Conservation (phyloP, 2,329 filamentous ascomycete species). For the Chaetomium olivaceum region DNA sequence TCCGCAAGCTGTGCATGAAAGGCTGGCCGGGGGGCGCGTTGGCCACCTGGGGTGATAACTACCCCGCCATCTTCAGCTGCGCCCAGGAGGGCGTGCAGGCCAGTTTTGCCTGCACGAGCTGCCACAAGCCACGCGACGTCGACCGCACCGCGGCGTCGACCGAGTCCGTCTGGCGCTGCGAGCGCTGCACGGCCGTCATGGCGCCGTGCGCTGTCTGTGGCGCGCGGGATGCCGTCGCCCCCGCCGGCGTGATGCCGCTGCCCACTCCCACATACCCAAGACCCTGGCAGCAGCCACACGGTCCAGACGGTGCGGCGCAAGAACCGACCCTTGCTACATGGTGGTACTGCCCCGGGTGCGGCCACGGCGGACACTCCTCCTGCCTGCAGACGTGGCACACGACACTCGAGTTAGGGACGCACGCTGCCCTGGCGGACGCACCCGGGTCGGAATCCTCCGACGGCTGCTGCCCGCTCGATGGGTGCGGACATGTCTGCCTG, state of each 20-base stretch:
- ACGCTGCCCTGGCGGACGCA: slow-evolving; percentile 25
- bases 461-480: slow-evolving; percentile 65
- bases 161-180: slow-evolving; percentile 57
- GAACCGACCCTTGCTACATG: slow-evolving; percentile 48
- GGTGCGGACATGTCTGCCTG: slow-evolving; percentile 64
- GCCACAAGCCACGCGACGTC: slow-evolving; percentile 57
- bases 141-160: slow-evolving; percentile 46
- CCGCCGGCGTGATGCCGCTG: slow-evolving; percentile 37
- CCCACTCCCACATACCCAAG: not conserved
- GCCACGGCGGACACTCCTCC: slow-evolving; percentile 62
- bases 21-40: slow-evolving; percentile 55
- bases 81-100: slow-evolving; percentile 58
- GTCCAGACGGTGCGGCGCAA: too few relatives aligned
- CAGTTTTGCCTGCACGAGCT: slow-evolving; percentile 56
- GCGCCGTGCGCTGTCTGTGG: slow-evolving; percentile 61
- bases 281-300: not conserved
- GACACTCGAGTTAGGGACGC: slow-evolving; percentile 29
- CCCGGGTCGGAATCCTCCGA: slow-evolving; percentile 46
- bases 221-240: slow-evolving; percentile 50
- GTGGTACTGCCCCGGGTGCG: slow-evolving; percentile 65
- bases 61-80: slow-evolving; percentile 54
- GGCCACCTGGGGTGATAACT: slow-evolving; percentile 55
- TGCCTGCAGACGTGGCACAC: slow-evolving; percentile 63
- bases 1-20: slow-evolving; percentile 61
- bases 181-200: slow-evolving; percentile 55